phyloP scores from a whole-genome alignment of 23 red algal species.

The Pyropia haitanensis region DNA sequence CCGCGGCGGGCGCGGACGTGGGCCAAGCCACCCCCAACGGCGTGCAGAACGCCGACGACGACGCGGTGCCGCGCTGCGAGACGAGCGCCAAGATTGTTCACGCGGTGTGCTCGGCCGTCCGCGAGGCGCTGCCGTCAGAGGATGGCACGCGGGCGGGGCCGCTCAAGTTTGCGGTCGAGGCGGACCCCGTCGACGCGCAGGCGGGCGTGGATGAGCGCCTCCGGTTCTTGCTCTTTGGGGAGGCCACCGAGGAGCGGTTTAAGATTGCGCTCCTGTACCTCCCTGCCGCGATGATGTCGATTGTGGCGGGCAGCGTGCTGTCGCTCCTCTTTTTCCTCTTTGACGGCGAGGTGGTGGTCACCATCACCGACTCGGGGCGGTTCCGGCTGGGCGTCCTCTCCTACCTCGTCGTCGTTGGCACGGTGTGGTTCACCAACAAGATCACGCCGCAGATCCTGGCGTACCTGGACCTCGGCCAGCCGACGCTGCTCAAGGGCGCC shows the following conservation, averaged over 20 bases:
- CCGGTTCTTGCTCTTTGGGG: slow-evolving; percentile 60
- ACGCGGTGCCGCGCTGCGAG: not conserved
- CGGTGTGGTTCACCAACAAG: slow-evolving; percentile 78
- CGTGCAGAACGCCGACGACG: not conserved
- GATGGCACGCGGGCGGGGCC: too few relatives aligned
- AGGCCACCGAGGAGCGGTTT: slow-evolving; percentile 75
- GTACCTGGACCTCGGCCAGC: slow-evolving; percentile 82
- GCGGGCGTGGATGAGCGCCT: slow-evolving; percentile 20
- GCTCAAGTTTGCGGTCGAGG: too few relatives aligned
- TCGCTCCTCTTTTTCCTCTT: slow-evolving; percentile 78
- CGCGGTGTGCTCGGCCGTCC: too few relatives aligned
- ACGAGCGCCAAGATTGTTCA: too few relatives aligned
- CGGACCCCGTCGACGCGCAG: slow-evolving; percentile 6
- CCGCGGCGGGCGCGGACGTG: too few relatives aligned
- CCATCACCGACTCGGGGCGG: slow-evolving; percentile 33
- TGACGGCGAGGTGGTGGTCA: slow-evolving; percentile 82
- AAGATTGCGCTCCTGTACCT: slow-evolving; percentile 86
- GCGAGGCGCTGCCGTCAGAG: too few relatives aligned
- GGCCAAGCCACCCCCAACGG: too few relatives aligned
- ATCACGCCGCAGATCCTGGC: slow-evolving; percentile 79
- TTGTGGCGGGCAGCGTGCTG: slow-evolving; percentile 49
- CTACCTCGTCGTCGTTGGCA: slow-evolving; percentile 50
- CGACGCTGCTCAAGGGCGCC: slow-evolving; percentile 53
- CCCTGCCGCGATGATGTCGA: slow-evolving; percentile 69
- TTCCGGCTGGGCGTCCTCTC: slow-evolving; percentile 61